A percentile compares a stretch with the other conserved stretches of the same genome.
These are phyloP conservation scores for Termitomyces sp. DNA, from an alignment of 768 basidiomycete genomes.

Conservation along the genomic window DNA sequence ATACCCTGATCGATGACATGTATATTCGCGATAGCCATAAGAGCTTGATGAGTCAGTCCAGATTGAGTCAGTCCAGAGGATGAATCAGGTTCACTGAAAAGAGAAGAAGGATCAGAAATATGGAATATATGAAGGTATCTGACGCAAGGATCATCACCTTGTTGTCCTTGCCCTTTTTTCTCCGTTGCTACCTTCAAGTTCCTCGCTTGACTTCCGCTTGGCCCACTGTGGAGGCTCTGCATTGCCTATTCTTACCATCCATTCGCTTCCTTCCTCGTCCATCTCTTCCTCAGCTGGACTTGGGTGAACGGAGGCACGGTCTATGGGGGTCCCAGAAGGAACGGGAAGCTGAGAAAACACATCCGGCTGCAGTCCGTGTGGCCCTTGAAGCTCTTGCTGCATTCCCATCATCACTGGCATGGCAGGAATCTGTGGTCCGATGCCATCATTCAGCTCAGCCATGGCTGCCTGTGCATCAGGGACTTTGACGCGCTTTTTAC, in stretches of 20 bases:
- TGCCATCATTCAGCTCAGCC: slow-evolving; percentile 15
- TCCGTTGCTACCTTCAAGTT: slow-evolving; percentile 23
- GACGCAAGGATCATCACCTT: slow-evolving; percentile 25
- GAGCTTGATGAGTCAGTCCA: slow-evolving; percentile 24
- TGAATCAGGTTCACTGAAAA: slow-evolving; percentile 12
- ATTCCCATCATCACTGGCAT: slow-evolving; percentile 9
- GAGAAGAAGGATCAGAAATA: neutral
- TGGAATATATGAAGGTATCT: neutral
- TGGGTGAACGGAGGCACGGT: slow-evolving; percentile 27
- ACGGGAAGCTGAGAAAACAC: slow-evolving; percentile 18
- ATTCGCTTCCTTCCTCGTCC: slow-evolving; percentile 59
- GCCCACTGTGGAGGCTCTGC: slow-evolving; percentile 65
- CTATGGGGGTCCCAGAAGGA: slow-evolving; percentile 13
- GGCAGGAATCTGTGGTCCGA: slow-evolving; percentile 14
- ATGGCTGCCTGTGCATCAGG: slow-evolving; percentile 20
- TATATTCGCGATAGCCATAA: slow-evolving; percentile 34
- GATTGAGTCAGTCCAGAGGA: neutral
- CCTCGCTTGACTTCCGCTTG: slow-evolving; percentile 46
- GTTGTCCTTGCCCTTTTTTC: slow-evolving; percentile 38
- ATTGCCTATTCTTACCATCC: slow-evolving; percentile 60
- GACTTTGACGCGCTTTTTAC: slow-evolving; percentile 40
- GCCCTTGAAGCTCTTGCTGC: slow-evolving; percentile 11
- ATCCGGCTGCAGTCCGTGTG: slow-evolving; percentile 4
- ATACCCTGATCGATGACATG: slow-evolving; percentile 67
- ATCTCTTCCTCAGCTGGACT: slow-evolving; percentile 62